Evolutionary conservation across 768 basidiomycete species (phyloP), one percentile per base, ranked within the genome.

Genomic region (Rickenella mellea): DNA sequence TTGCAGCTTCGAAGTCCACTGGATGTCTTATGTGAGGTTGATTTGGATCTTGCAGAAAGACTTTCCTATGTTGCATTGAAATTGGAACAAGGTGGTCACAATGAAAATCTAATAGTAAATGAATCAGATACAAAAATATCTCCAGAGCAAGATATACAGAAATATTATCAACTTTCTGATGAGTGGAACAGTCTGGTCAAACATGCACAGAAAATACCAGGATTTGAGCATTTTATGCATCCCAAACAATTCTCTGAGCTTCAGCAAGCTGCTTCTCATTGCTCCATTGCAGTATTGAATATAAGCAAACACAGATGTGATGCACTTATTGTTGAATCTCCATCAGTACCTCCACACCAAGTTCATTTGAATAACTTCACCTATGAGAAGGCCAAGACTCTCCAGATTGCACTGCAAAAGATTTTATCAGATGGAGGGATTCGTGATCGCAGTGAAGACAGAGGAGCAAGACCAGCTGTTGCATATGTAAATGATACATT

Each of bases 271-370:
- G 53, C 52, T 0, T 7, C 28, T 10, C 29, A 45, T 6, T 52
- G 53, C 0, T 51, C 55, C 7, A 49, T 54, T 11, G 47, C 55
- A 5, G 33, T 48, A 11, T 25, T 52, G 8, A 51, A 52, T 32
- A 42, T 46, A 3, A 48, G 46, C 35, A 20, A 46, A 21, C 48
- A 33, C 20, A 39, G 37, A 3, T 48, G 48, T 14, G 46, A 49
- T 19, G 52, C 51, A 17, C 40, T 52, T 19, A 43, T 51, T 24
- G 32, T 68, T 52, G 5, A n/a, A n/a, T n/a, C n/a, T n/a, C 29
- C 11, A 15, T 11, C 15, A 15, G 29, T 15, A 30, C 11, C 36
- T 38, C 20, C 36, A 12, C 12, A 11, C n/a, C 7, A 26, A 15
- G 7, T 14, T n/a, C 19, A 21, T n/a, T n/a, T n/a, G n/a, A n/a